Evolutionary conservation across 2,329 filamentous ascomycete genomes (phyloP), one percentile per base, ranked within the genome.

Genomic region (Gaeumannomyces tritici): DNA sequence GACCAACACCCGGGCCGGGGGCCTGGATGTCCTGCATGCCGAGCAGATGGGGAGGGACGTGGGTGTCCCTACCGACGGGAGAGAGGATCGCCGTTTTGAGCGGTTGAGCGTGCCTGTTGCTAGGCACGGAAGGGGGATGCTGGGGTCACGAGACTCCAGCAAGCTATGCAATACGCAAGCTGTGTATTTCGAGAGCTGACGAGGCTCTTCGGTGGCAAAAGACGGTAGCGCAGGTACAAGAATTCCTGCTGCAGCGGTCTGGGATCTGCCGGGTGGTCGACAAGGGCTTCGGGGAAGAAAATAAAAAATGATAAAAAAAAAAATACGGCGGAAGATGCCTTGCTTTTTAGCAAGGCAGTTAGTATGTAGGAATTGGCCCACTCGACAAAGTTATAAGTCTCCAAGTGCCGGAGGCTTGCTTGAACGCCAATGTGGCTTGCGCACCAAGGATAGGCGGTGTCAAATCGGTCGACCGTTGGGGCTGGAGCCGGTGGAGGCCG

Each of bases 21-120:
- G 82, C 80, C 68, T 83, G 83, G 77, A 91, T 86, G 77, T 90
- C 89, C 85, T 96, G 93, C 93, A 97, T 97, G 78, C 86, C 87
- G 80, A 93, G 86, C 74, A 91, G 83, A 81, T 92, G 89, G 83
- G 89, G 88, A 79, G 89, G 90, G 88, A 91, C 87, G 81, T 90
- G 85, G 76, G 82, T 89, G 89, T 93, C 90, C 90, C 89, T 86
- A 79, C 85, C 79, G 76, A 82, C 81, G 77, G 88, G 86, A 76
- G 89, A 89, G 80, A 91, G 80, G 74, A 90, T 86, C 82, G 89
- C 89, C 89, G 89, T 93, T 84, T 84, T 92, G 88, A 82, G 77
- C 68, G 73, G 84, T 81, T 79, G 79, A 75, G 81, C 82, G 84
- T 81, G 83, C 81, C 76, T 70, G 67, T 60, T 63, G 66, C 70